Conservation (phyloP, 345 rosid genomes). For the Microcos paniculata region DNA sequence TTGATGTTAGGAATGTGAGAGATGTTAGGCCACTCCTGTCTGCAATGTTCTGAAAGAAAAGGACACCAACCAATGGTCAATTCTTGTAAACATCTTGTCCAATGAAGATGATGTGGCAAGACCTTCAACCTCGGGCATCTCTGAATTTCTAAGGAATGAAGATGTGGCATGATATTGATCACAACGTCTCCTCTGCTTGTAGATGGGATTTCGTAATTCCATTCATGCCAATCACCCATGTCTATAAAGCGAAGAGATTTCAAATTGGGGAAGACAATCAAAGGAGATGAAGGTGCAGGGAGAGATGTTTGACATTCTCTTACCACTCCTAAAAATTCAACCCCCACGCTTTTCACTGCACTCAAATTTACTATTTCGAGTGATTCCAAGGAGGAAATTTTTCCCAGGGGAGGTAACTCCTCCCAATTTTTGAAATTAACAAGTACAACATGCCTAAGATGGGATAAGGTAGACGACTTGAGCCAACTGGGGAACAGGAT, state of each 20-base stretch:
- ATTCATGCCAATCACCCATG: not conserved
- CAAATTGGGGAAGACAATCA: slow-evolving; percentile 4
- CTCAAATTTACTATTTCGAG: not conserved
- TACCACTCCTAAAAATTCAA: slow-evolving; percentile 1
- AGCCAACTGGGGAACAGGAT: not conserved
- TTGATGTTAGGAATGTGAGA: not conserved
- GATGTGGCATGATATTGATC: slow-evolving; percentile 5
- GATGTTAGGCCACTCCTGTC: not conserved
- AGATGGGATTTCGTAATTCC: not conserved
- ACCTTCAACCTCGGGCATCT: not conserved
- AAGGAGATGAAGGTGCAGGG: not conserved
- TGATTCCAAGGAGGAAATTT: not conserved
- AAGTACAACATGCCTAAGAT: not conserved
- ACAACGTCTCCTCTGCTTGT: not conserved
- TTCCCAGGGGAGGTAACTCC: slow-evolving; percentile 8
- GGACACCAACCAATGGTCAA: not conserved
- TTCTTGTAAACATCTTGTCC: not conserved
- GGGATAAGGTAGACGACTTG: not conserved
- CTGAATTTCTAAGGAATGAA: not conserved
- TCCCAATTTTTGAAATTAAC: not conserved
- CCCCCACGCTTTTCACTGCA: not conserved
- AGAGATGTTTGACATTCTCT: not conserved
- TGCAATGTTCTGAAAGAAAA: not conserved
- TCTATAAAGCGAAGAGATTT: not conserved
- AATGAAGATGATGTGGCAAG: not conserved